Conservation (phyloP, 2,329 filamentous ascomycete genomes). For the Cercospora sojina region DNA sequence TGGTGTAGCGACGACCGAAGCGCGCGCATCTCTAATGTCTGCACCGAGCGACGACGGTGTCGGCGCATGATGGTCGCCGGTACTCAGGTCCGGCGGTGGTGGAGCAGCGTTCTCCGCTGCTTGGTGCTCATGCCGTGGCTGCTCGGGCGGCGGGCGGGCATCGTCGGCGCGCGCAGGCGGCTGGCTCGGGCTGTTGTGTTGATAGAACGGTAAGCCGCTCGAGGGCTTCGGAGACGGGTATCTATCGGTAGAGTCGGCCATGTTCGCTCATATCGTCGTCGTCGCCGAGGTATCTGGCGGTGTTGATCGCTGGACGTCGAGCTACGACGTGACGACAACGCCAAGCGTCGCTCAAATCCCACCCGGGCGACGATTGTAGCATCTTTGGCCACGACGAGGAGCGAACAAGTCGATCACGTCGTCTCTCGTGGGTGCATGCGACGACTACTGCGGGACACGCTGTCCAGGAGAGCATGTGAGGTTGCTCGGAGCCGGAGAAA, state of each 20-base stretch:
- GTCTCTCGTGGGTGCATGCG: not conserved
- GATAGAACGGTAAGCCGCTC: conserved; percentile 16
- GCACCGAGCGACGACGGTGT: not conserved
- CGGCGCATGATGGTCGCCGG: not conserved
- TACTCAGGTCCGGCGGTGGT: not conserved
- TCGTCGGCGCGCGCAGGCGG: not conserved
- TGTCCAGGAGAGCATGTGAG: not conserved
- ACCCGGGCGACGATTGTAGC: not conserved
- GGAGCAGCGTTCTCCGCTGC: not conserved
- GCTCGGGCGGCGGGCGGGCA: conserved; percentile 7
- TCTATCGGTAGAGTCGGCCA: conserved; percentile 15
- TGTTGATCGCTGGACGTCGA: conserved; percentile 1
- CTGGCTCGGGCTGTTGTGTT: conserved; percentile 5
- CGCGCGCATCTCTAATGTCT: conserved; percentile 4
- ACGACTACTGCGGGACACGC: not conserved
- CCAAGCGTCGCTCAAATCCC: conserved; percentile 5
- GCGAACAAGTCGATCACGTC: not conserved
- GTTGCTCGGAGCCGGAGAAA: not conserved
- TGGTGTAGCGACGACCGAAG: not conserved
- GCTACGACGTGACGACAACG: not conserved
- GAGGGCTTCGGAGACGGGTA: conserved; percentile 16
- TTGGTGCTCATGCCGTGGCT: not conserved
- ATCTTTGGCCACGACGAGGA: not conserved
- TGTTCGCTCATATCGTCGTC: conserved; percentile 18
- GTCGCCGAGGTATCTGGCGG: not conserved